These are phyloP conservation scores for Coemansia sp. DNA, from an alignment of 192 early-diverging fungal genomes.

Conservation along the genomic window DNA sequence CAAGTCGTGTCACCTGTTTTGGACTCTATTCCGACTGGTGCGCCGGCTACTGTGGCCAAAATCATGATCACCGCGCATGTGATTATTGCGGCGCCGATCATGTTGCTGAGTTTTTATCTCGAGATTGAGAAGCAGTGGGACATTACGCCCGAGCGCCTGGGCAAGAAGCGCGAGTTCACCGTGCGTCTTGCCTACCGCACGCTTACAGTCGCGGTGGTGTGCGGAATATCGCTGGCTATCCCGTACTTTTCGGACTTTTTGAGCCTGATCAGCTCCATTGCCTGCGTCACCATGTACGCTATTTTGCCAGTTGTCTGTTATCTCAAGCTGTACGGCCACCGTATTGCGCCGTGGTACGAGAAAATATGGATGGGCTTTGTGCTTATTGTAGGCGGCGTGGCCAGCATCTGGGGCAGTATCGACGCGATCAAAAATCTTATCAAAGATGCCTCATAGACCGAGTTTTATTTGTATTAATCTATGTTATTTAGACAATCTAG, in stretches of 20 bases:
- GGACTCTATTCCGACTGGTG: constrained; percentile 62
- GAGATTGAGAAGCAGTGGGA: constrained; percentile 63
- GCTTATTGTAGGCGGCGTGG: constrained; percentile 57
- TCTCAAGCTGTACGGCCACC: constrained; percentile 65
- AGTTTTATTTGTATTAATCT: not conserved
- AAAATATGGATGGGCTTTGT: constrained; percentile 57
- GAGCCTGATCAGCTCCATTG: constrained; percentile 71
- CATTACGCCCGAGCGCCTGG: constrained; percentile 43
- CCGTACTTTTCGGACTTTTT: constrained; percentile 79
- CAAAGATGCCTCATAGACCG: constrained; percentile 31
- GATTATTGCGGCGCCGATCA: constrained; percentile 72
- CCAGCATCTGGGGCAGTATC: constrained; percentile 64
- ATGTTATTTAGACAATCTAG: not conserved
- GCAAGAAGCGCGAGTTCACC: constrained; percentile 53
- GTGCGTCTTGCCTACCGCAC: constrained; percentile 58
- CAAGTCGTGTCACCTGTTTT: constrained; percentile 64
- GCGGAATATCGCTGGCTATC: constrained; percentile 62
- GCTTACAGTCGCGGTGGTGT: constrained; percentile 57
- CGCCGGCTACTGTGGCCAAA: constrained; percentile 61
- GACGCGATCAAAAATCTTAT: constrained; percentile 64
- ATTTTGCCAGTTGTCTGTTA: constrained; percentile 75
- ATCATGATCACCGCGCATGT: constrained; percentile 77
- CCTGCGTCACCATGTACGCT: constrained; percentile 68
- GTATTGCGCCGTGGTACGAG: constrained; percentile 36
- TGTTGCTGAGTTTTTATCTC: constrained; percentile 69